A percentile compares a stretch with the other conserved stretches of the same genome.
Conservation (phyloP, 176 grass and related monocot species). For the Coix lacrymajobi region DNA sequence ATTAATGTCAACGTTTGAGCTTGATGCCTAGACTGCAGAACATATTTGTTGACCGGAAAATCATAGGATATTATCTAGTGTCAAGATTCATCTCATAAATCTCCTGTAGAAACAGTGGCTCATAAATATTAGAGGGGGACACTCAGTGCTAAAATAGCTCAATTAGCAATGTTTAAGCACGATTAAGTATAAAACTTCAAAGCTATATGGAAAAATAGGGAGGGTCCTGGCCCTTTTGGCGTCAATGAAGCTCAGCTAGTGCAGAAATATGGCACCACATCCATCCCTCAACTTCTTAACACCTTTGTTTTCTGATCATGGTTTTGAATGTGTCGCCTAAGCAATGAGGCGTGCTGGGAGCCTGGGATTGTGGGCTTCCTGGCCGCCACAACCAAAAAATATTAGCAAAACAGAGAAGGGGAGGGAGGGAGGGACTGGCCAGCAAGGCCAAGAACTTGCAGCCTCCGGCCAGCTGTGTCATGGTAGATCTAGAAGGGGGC, state of each 20-base stretch:
- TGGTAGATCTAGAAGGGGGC: background rate
- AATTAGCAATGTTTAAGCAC: background rate
- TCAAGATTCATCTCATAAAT: background rate
- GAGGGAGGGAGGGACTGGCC: too few species aligned
- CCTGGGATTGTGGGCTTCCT: background rate
- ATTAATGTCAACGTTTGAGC: slow-evolving; percentile 40
- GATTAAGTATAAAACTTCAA: background rate
- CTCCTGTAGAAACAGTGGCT: background rate
- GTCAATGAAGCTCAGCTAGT: background rate
- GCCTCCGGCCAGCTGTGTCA: background rate
- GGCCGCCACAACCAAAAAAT: too few species aligned
- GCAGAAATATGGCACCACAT: background rate
- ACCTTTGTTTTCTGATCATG: background rate
- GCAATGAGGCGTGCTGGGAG: background rate
- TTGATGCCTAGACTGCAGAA: slow-evolving; percentile 27
- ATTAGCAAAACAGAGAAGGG: too few species aligned
- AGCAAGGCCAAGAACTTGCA: too few species aligned
- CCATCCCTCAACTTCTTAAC: background rate
- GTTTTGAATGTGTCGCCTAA: background rate
- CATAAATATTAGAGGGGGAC: background rate
- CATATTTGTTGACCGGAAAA: background rate
- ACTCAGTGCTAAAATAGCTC: background rate
- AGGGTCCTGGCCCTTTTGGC: background rate
- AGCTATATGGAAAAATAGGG: background rate
- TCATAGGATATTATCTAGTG: background rate